These are phyloP conservation scores for Achaetomiella virescens DNA, from an alignment of 495 filamentous ascomycete genomes.

Conservation along the genomic window DNA sequence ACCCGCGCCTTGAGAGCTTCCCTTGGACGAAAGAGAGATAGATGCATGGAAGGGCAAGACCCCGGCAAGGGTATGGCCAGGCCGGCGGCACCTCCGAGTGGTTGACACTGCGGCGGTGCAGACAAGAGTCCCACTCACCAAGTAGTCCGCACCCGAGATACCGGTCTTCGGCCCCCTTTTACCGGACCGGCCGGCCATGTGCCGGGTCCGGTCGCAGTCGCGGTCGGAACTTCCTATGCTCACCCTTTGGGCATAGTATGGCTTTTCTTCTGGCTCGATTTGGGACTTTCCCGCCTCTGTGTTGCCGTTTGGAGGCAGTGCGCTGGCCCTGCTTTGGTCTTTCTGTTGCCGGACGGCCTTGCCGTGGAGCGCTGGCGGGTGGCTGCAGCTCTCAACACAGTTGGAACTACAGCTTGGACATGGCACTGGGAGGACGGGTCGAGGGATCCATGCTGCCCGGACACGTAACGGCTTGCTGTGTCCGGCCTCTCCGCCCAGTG, in stretches of 20 bases:
- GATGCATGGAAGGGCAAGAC: not conserved
- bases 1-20: not conserved
- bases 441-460: conserved; percentile 22
- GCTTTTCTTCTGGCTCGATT: not conserved
- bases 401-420: conserved; percentile 18
- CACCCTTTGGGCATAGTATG: not conserved
- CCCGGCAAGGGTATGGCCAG: not conserved
- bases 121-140: not conserved
- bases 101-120: not conserved
- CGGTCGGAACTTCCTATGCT: not conserved
- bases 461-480: conserved; percentile 13
- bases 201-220: not conserved
- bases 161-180: not conserved
- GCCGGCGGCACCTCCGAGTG: not conserved
- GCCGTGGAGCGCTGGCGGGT: conserved; percentile 12
- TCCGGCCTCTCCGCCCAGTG: not conserved
- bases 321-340: not conserved
- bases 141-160: not conserved
- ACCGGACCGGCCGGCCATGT: not conserved
- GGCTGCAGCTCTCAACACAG: conserved; percentile 20
- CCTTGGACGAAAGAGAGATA: not conserved
- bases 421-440: conserved; percentile 25
- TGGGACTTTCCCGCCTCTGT: conserved; percentile 1
- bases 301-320: conserved; percentile 13
- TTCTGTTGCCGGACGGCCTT: conserved; percentile 6